Base-by-base conservation (phyloP, 495 filamentous ascomycete genomes). In the Aspergillus heteromorphus region DNA sequence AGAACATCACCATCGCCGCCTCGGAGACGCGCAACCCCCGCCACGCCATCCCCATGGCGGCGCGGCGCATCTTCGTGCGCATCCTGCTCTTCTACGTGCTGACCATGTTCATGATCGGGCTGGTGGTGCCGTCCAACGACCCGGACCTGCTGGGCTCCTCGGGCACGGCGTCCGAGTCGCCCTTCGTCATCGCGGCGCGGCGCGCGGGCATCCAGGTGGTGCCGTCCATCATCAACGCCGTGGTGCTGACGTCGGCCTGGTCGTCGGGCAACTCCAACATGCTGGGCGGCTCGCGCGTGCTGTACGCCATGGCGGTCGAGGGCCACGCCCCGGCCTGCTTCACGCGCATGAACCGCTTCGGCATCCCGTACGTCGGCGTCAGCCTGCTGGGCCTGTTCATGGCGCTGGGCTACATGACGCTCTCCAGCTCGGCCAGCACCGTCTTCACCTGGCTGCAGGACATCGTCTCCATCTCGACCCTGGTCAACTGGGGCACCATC, bases 21-120 rank as follows among this genome's bases (percentile, higher is more conserved):
- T 87, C 87, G 54, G 90, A 95, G 68, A 83, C 87, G 7, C 77
- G 77, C n/a, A 87, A 88, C 59, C 90, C 90, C 0, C 73, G 83
- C 38, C 78, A 79, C 56, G 84, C 84, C 34, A 85, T 95, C 51
- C 89, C 89, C 36, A 79, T 80, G 59, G 90, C 90, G n/a, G 83
- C 84, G 4, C 84, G 83, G 27, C 83, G 87, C 53, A 85, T 88
- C 23, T 92, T 93, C 69, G 88, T 86, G 77, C 85, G 90, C 50
- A 89, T 95, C 63, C 61, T 83, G 36, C 78, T 92, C 64, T 93
- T 95, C 74, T 95, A 93, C 70, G 66, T 77, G 17, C 57, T 79
- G 14, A 75, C 75, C 9, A 72, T 76, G 13, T 73, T 83, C 36
- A 68, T 74, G 2, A 77, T 84, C 50, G 77, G 79, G 17, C 65